phyloP scores from a whole-genome alignment of 176 grass and related monocot genomes.

The Cenchrus fungigraminus region DNA sequence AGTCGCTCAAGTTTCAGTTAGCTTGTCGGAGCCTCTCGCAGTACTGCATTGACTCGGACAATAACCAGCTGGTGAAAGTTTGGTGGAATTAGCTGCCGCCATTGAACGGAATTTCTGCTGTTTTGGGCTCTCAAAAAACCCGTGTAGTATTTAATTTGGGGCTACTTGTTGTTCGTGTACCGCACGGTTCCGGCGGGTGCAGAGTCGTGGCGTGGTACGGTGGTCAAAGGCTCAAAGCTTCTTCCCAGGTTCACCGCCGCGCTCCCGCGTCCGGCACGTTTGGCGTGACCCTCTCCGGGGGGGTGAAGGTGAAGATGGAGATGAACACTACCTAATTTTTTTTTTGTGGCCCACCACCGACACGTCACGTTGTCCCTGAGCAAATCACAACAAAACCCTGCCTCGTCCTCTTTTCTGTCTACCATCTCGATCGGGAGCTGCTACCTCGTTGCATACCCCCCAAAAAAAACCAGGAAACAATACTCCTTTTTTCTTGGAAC shows the following conservation, averaged over 20 bases:
- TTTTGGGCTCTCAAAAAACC: not conserved
- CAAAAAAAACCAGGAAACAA: not conserved
- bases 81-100: not conserved
- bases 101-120: not conserved
- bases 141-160: not conserved
- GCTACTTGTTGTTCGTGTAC: not conserved
- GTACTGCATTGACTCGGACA: not conserved
- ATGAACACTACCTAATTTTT: not conserved
- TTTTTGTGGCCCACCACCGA: not conserved
- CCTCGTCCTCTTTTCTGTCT: not conserved
- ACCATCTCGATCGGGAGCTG: too few species aligned
- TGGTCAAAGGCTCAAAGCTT: slow-evolving; percentile 25
- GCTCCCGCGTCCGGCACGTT: not conserved
- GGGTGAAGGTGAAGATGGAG: not conserved
- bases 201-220: not conserved
- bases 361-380: not conserved
- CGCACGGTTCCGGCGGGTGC: not conserved
- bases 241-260: not conserved
- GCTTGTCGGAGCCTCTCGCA: not conserved
- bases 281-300: slow-evolving; percentile 19
- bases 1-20: not conserved
- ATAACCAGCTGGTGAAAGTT: not conserved
- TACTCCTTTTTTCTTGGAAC: not conserved
- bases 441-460: not conserved
- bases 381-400: not conserved